phyloP scores from a whole-genome alignment of 345 rosid species.

The Fremontodendron californicum region DNA sequence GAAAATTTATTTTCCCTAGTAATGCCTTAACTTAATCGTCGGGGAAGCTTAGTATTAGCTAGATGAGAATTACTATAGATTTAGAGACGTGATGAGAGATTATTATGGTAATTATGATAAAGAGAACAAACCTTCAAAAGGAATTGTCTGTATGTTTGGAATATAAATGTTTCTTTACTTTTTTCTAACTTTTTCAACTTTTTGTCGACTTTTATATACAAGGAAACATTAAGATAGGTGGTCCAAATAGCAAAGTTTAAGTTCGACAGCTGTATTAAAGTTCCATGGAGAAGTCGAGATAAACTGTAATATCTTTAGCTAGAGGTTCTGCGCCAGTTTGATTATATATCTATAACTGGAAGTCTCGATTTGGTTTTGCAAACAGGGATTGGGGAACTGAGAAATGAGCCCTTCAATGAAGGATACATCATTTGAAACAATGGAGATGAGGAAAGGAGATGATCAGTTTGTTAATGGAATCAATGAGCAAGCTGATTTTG shows the following conservation, averaged over 20 bases:
- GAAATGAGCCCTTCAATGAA: constrained; percentile 5
- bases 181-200: background rate
- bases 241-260: background rate
- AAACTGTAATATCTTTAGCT: background rate
- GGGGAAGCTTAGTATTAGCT: too few relatives aligned
- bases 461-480: constrained; percentile 12
- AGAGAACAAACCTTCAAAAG: background rate
- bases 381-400: background rate
- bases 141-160: background rate
- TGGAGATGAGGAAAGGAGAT: constrained; percentile 2
- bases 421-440: background rate
- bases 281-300: background rate
- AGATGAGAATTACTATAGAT: background rate
- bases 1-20: too few relatives aligned
- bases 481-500: constrained; percentile 33
- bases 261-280: background rate
- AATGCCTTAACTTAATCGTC: too few relatives aligned
- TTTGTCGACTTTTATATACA: background rate
- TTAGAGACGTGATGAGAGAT: background rate
- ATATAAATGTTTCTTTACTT: background rate
- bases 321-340: background rate
- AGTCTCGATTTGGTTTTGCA: background rate
- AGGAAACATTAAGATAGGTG: background rate
- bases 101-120: background rate
- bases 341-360: background rate